A percentile compares a stretch with the other conserved stretches of the same genome.
These are phyloP conservation scores for Rhizopus stolonifer DNA, from an alignment of 371 early-diverging fungal genomes.

Conservation along the genomic window DNA sequence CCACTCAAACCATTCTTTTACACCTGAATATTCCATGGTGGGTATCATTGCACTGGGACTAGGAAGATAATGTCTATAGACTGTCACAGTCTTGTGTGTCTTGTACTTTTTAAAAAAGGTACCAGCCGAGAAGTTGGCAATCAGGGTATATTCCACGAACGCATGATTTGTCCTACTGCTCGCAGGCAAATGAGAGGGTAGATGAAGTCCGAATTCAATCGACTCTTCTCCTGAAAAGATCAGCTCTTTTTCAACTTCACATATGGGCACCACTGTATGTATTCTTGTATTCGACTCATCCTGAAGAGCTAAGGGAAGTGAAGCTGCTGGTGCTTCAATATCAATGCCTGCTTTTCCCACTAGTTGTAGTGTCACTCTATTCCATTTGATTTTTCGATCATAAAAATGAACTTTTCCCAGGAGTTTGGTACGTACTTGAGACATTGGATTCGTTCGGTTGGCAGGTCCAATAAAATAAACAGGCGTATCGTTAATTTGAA, in stretches of 20 bases:
- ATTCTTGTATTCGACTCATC: constrained; percentile 11
- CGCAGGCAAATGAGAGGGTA: constrained; percentile 43
- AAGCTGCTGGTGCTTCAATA: constrained; percentile 20
- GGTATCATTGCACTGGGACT: constrained; percentile 48
- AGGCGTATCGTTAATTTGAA: constrained; percentile 24
- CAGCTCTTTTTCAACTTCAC: constrained; percentile 48
- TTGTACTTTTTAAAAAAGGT: constrained; percentile 44
- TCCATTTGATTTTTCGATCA: constrained; percentile 48
- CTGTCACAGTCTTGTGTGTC: constrained; percentile 32
- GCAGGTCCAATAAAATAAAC: constrained; percentile 50
- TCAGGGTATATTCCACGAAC: constrained; percentile 43
- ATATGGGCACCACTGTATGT: constrained; percentile 33
- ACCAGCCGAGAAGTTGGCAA: constrained; percentile 46
- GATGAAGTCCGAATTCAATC: constrained; percentile 47
- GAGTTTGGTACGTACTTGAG: constrained; percentile 38
- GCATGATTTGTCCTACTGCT: constrained; percentile 33
- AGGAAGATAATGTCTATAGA: constrained; percentile 44
- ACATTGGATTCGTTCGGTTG: constrained; percentile 44
- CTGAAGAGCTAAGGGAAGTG: constrained; percentile 6
- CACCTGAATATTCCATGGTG: constrained; percentile 30
- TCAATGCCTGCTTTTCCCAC: constrained; percentile 40
- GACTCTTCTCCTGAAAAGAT: constrained; percentile 42
- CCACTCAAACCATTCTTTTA: constrained; percentile 50
- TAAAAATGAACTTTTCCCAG: constrained; percentile 41
- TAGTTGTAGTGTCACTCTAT: constrained; percentile 43